These are phyloP conservation scores for Incumbomyces delicatus DNA, from an alignment of 2,329 filamentous ascomycete species.

Conservation along the genomic window DNA sequence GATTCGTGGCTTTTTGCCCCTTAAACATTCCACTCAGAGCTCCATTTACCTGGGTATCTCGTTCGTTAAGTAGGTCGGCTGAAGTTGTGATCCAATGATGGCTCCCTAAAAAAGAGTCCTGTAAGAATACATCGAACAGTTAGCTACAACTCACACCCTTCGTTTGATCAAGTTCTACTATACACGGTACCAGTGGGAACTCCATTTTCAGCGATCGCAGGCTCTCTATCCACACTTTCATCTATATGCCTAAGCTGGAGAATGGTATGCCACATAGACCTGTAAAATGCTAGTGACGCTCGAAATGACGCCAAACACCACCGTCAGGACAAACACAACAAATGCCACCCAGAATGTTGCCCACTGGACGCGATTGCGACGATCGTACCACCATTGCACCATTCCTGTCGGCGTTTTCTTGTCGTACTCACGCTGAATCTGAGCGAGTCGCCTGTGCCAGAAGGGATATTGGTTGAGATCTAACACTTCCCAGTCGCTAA, in stretches of 20 bases:
- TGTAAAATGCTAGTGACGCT: constrained; percentile 24
- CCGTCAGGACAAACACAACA: constrained; percentile 21
- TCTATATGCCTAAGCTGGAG: background rate
- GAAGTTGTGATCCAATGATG: too few species aligned
- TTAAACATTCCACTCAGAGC: too few species aligned
- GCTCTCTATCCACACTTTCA: too few species aligned
- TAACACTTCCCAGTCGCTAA: background rate
- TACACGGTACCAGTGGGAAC: too few species aligned
- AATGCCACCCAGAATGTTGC: constrained; percentile 29
- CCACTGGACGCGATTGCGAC: constrained; percentile 25
- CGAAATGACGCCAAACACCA: constrained; percentile 25
- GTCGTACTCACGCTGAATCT: constrained; percentile 23
- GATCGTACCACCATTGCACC: constrained; percentile 26
- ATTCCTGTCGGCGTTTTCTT: constrained; percentile 19
- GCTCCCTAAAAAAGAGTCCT: too few species aligned
- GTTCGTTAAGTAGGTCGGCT: too few species aligned
- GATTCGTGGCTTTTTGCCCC: too few species aligned
- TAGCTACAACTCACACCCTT: too few species aligned
- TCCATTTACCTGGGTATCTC: too few species aligned
- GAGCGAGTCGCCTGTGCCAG: constrained; percentile 24
- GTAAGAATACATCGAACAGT: too few species aligned
- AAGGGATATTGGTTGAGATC: constrained; percentile 24
- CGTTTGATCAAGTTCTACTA: too few species aligned
- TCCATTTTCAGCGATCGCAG: too few species aligned
- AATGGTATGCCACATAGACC: constrained; percentile 6